Evolutionary conservation across 768 basidiomycete genomes (phyloP), one percentile per base, ranked within the genome.

Genomic region (Suillus subaureus): DNA sequence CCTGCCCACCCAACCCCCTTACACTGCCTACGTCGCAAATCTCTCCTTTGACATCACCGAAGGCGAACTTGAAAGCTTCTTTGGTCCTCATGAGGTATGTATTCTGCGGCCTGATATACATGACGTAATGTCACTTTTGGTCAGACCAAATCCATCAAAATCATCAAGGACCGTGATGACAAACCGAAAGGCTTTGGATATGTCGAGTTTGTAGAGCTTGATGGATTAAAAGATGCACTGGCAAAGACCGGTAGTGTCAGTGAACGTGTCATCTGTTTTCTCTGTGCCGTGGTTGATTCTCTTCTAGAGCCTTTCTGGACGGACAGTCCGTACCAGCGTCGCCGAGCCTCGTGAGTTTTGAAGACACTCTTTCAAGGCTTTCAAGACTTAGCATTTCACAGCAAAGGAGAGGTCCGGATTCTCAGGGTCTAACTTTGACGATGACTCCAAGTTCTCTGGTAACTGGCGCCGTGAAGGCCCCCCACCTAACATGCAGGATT

Each of bases 101-200:
- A 6, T 6, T 70, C 35, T 49, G 16, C 47, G n/a, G n/a, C 52
- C 26, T 45, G 51, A 39, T 28, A 40, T 56, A 31, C 1, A 35
- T 60, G 11, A 8, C 37, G n/a, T 65, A 55, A 56, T 57, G 28
- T 61, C 28, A 49, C 40, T 21, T 37, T 37, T 51, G 55, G 9
- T 18, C 63, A 94, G 92, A 84, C 89, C 67, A 92, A 92, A 75
- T 89, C 89, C 23, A 86, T 94, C 68, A 96, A 98, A 81, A 92
- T 99, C 67, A 97, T 99, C 78, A 90, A 86, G 74, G 96, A 96
- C 71, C 85, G 88, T 65, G 96, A 96, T 62, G 96, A 96, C 58
- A 95, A 94, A 75, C 94, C 96, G 23, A 98, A 98, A 78, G 97
- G 97, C 1, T 99, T 98, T 79, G 97, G 97, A 40, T 99, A 99